Evolutionary conservation across 352 stramenopile genomes (phyloP).

Genomic region (Pythium folliculosum): DNA sequence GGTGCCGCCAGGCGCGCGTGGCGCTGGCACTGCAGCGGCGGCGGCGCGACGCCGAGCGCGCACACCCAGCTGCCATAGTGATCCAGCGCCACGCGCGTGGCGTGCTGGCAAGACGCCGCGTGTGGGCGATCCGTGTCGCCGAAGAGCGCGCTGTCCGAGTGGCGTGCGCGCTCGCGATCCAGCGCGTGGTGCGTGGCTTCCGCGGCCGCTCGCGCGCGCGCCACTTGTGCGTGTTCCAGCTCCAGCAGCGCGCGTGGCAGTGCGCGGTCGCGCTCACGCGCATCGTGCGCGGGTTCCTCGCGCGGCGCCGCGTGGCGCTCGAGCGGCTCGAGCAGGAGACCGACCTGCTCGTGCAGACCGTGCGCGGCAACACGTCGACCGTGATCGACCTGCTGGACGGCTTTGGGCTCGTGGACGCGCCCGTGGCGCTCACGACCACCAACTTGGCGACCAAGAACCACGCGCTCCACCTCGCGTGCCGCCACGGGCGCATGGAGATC

Average conservation of each 20-base stretch:
- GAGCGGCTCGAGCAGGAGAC: constrained; percentile 37
- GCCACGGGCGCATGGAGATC: constrained; percentile 50
- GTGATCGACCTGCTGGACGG: constrained; percentile 70
- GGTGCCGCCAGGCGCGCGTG: constrained; percentile 40
- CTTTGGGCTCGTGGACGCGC: constrained; percentile 42
- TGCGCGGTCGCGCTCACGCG: constrained; percentile 49
- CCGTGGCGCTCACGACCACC: constrained; percentile 40
- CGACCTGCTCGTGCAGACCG: constrained; percentile 60
- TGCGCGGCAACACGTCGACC: constrained; percentile 45
- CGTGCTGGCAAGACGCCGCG: constrained; percentile 29
- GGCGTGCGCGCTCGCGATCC: constrained; percentile 54
- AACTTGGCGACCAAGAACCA: constrained; percentile 41
- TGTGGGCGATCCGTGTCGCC: constrained; percentile 35
- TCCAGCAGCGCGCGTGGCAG: constrained; percentile 34
- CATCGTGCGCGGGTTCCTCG: constrained; percentile 58
- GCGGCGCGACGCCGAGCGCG: not conserved
- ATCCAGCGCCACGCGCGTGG: constrained; percentile 52
- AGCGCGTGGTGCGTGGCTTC: constrained; percentile 53
- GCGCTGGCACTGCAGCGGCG: constrained; percentile 20
- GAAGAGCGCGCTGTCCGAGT: constrained; percentile 43
- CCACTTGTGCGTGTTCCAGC: constrained; percentile 32
- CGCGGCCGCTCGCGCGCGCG: constrained; percentile 36
- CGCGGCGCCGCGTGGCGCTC: constrained; percentile 27
- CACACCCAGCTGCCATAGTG: constrained; percentile 39
- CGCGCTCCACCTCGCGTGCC: constrained; percentile 51